Percentiles rank a stretch among this genome's conserved stretches.
phyloP scores from a whole-genome alignment of 2,329 filamentous ascomycete genomes.

The Myotisia sp. region DNA sequence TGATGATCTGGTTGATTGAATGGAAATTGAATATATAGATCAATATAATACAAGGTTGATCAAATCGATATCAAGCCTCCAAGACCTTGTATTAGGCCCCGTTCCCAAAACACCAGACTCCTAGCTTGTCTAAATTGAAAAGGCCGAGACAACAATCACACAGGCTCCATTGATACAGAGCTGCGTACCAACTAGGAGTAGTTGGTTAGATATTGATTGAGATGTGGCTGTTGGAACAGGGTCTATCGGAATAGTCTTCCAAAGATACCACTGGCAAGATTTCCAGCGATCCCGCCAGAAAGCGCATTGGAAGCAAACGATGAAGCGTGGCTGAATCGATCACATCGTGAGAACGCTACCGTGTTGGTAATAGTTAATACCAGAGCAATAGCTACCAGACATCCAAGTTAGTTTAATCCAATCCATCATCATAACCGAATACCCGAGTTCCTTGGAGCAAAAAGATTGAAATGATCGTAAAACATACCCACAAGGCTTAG shows the following conservation, averaged over 20 bases:
- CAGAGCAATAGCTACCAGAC: slow-evolving; percentile 32
- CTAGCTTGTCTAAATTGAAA: too few relatives aligned
- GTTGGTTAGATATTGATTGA: too few relatives aligned
- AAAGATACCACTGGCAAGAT: slow-evolving; percentile 41
- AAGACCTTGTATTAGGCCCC: too few relatives aligned
- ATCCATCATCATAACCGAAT: not conserved
- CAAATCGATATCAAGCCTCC: too few relatives aligned
- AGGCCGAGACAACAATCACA: too few relatives aligned
- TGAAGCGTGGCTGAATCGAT: slow-evolving; percentile 43
- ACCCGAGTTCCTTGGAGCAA: not conserved
- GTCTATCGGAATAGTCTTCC: slow-evolving; percentile 38
- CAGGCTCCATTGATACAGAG: too few relatives aligned
- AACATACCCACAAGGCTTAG: slow-evolving; percentile 37
- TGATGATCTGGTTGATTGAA: too few relatives aligned
- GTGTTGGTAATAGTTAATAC: slow-evolving; percentile 39
- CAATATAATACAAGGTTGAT: too few relatives aligned
- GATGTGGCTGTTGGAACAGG: too few relatives aligned
- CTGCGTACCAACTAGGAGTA: too few relatives aligned
- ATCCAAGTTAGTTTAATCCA: not conserved
- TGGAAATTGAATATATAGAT: too few relatives aligned
- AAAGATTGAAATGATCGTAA: not conserved
- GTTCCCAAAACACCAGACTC: too few relatives aligned
- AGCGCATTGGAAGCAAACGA: slow-evolving; percentile 43
- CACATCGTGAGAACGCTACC: slow-evolving; percentile 38
- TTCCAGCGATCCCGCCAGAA: slow-evolving; percentile 40